Base-by-base conservation (phyloP, 805 yeast species). In the Pichia paraexigua region DNA sequence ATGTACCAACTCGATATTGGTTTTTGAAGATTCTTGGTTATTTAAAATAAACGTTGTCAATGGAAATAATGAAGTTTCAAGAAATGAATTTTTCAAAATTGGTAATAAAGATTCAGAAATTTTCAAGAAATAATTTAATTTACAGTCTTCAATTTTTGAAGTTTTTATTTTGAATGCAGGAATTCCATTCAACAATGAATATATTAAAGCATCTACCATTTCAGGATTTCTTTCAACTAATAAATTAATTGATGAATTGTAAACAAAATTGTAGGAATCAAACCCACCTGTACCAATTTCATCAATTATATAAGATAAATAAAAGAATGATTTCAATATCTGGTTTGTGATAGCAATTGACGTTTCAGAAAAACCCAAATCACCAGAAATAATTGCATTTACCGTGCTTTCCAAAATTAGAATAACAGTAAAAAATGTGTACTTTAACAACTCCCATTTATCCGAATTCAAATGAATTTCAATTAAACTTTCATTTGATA, bases 201-300 rank as follows among this genome's bases (percentile, higher is more conserved):
- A 42, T 21, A 37, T 15, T 35, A 71, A 53, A 2, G 54, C 39
- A 46, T 68, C 66, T 13, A 68, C 65, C 27, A 60, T 46, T 12
- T 50, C 50, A 44, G 55, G 50, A 46, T 64, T 66, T 43, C 63
- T 58, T 51, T 63, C 72, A 41, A 60, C 3, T 13, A 57, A 22
- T n/a, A 45, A n/a, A 21, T 32, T 25, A 9, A 49, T 32, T 2
- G 54, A 41, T 5, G 80, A 65, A 43, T 74, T 69, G 56, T 78
- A 78, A 17, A 81, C 78, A 62, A 80, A 83, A 57, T 81, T 80
- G 63, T 80, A 84, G 13, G 78, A 72, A 51, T 79, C 80, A 60
- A 82, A 82, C 3, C 86, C 86, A 5, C 85, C 86, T 24, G 77
- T 75, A 0, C 87, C 87, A 10, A 82, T 74, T 22, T 76, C 67